Evolutionary conservation across 1,139 yeast species (phyloP).

Genomic region (Magnusiomyces magnusii): DNA sequence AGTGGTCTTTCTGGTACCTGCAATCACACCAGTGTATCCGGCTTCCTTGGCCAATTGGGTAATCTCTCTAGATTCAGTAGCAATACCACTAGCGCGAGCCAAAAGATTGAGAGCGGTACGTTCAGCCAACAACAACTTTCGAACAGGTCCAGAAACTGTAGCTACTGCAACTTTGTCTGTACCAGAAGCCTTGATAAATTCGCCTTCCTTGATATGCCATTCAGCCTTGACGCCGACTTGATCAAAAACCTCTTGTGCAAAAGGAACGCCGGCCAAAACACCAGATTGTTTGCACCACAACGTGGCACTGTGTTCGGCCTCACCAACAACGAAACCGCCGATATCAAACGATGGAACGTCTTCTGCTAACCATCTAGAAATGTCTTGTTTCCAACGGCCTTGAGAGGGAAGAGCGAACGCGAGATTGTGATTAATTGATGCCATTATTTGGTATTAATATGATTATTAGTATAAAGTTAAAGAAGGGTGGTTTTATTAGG

Average conservation of each 20-base stretch:
- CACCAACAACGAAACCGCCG: conserved; percentile 94
- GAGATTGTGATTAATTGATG: conserved; percentile 33
- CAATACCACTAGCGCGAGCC: conserved; percentile 82
- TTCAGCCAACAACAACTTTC: conserved; percentile 72
- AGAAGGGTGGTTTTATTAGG: too few relatives aligned
- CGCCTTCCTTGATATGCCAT: conserved; percentile 73
- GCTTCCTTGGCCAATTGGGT: conserved; percentile 53
- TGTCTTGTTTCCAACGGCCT: conserved; percentile 73
- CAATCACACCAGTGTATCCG: conserved; percentile 80
- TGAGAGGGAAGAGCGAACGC: conserved; percentile 61
- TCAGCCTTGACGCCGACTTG: conserved; percentile 66
- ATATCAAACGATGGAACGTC: conserved; percentile 92
- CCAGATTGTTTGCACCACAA: conserved; percentile 78
- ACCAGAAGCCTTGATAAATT: conserved; percentile 34
- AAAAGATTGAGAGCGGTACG: conserved; percentile 77
- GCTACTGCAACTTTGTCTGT: conserved; percentile 72
- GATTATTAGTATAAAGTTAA: not conserved
- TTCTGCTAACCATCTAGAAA: conserved; percentile 69
- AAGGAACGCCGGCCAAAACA: conserved; percentile 80
- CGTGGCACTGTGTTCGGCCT: conserved; percentile 59
- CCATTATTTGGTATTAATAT: not conserved
- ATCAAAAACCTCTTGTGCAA: conserved; percentile 74
- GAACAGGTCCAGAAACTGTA: conserved; percentile 68
- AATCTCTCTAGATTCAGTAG: conserved; percentile 59
- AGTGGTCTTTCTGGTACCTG: conserved; percentile 98